Percentiles rank a stretch among this genome's conserved stretches.
phyloP scores from a whole-genome alignment of 768 basidiomycete genomes.

The Candolleomyces aberdarensis region DNA sequence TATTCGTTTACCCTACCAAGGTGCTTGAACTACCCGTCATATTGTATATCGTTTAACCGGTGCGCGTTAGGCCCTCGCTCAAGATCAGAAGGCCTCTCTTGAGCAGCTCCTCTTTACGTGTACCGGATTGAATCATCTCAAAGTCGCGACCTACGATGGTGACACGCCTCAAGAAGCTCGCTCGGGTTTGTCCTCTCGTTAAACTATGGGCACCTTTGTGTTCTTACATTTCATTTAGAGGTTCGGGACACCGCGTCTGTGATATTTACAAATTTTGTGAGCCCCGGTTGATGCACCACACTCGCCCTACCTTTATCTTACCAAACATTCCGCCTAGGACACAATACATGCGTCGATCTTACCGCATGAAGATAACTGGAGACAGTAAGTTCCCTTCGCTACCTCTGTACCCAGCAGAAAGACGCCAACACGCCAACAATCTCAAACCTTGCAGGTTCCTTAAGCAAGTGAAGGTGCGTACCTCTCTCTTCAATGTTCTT shows the following conservation, averaged over 20 bases:
- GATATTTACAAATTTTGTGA: conserved; percentile 89
- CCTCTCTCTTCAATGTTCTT: background rate
- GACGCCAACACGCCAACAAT: conserved; percentile 6
- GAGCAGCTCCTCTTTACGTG: conserved; percentile 61
- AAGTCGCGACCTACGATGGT: conserved; percentile 84
- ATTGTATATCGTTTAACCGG: background rate
- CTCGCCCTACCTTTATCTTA: background rate
- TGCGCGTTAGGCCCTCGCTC: conserved; percentile 68
- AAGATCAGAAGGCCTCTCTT: conserved; percentile 76
- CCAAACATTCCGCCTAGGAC: conserved; percentile 47
- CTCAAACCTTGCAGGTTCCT: conserved; percentile 52
- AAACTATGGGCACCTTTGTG: background rate
- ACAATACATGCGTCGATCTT: conserved; percentile 84
- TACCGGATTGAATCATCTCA: conserved; percentile 57
- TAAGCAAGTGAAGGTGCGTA: conserved; percentile 56
- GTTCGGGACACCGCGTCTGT: conserved; percentile 75
- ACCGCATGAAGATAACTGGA: conserved; percentile 82
- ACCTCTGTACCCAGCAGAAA: background rate
- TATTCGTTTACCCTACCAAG: conserved; percentile 91
- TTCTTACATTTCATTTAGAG: conserved; percentile 28
- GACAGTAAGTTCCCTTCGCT: conserved; percentile 41
- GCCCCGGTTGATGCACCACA: conserved; percentile 11
- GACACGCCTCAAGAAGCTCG: conserved; percentile 77
- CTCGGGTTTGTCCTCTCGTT: conserved; percentile 39
- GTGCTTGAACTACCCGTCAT: conserved; percentile 29